Evolutionary conservation across 2,329 filamentous ascomycete species (phyloP), one percentile per base, ranked within the genome.

Genomic region (Ascosphaera aggregata): DNA sequence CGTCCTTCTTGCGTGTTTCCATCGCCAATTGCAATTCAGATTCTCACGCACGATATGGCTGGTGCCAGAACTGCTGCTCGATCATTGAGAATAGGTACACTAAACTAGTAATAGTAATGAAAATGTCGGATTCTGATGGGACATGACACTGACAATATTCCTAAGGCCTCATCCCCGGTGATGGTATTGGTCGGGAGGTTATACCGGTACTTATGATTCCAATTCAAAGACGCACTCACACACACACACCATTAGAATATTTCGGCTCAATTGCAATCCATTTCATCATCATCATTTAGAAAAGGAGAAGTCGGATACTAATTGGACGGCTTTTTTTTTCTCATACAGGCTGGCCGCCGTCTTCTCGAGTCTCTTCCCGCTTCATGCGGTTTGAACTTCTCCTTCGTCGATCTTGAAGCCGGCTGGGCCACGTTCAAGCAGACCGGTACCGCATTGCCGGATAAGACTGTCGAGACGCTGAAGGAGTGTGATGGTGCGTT

Each of bases 101-200:
- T 11, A 27, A 27, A n/a, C n/a, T n/a, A n/a, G n/a, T n/a, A n/a
- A n/a, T n/a, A n/a, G n/a, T n/a, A n/a, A n/a, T n/a, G n/a, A n/a
- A n/a, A n/a, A n/a, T n/a, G n/a, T n/a, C n/a, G n/a, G n/a, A n/a
- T n/a, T n/a, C n/a, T n/a, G n/a, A n/a, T n/a, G n/a, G n/a, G n/a
- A n/a, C n/a, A n/a, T n/a, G n/a, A n/a, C n/a, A 22, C 22, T 37
- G 38, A 41, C 39, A 41, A 32, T 40, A 42, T 41, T 34, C 32
- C 16, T 41, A 16, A 17, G 85, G 85, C 58, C 80, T 95, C 51
- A 95, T 98, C 56, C 80, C 89, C 51, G 89, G 89, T 54, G 89
- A 98, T 63, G 89, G 89, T 61, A 98, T 98, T 62, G 89, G 89
- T 62, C 81, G 81, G 56, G 89, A 98, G 64, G 89, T 98, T 58